Evolutionary conservation across 257 asterid genomes (phyloP).

Genomic region (Cynanchum wilfordii): DNA sequence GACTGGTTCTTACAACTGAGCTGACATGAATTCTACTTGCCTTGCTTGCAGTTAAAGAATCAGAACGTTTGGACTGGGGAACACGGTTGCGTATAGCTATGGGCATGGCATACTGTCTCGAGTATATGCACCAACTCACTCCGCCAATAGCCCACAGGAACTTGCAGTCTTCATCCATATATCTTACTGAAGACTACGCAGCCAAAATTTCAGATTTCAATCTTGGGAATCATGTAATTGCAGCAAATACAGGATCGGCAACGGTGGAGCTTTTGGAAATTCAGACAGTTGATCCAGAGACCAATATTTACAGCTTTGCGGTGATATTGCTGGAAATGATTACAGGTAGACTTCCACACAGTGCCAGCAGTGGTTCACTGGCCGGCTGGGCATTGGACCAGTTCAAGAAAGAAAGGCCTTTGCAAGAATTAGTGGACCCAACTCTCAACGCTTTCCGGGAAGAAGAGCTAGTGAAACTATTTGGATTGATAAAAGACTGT

Average conservation of each 20-base stretch:
- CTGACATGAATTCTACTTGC: slow-evolving; percentile 9
- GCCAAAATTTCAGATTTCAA: slow-evolving; percentile 44
- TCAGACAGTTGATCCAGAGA: slow-evolving; percentile 45
- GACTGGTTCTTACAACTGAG: background rate
- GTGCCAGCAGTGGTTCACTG: slow-evolving; percentile 21
- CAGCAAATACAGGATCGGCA: slow-evolving; percentile 46
- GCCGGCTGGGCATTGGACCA: slow-evolving; percentile 62
- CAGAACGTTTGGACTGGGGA: slow-evolving; percentile 82
- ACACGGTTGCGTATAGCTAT: slow-evolving; percentile 67
- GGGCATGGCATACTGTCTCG: slow-evolving; percentile 75
- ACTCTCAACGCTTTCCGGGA: slow-evolving; percentile 41
- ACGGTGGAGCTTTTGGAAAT: slow-evolving; percentile 37
- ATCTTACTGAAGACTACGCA: slow-evolving; percentile 88
- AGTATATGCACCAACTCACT: slow-evolving; percentile 69
- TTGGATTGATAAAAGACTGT: slow-evolving; percentile 45
- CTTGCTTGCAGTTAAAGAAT: slow-evolving; percentile 65
- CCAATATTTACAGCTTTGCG: slow-evolving; percentile 61
- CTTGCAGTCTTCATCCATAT: slow-evolving; percentile 59
- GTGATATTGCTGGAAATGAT: slow-evolving; percentile 66
- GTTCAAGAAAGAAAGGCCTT: slow-evolving; percentile 29
- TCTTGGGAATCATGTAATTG: slow-evolving; percentile 50
- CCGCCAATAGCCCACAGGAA: slow-evolving; percentile 65
- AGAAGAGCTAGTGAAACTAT: slow-evolving; percentile 48
- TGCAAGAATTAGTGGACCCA: slow-evolving; percentile 52
- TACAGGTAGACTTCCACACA: slow-evolving; percentile 65